These are phyloP conservation scores for Flaveria brownii DNA, from an alignment of 129 eudicot genomes.

Conservation along the genomic window DNA sequence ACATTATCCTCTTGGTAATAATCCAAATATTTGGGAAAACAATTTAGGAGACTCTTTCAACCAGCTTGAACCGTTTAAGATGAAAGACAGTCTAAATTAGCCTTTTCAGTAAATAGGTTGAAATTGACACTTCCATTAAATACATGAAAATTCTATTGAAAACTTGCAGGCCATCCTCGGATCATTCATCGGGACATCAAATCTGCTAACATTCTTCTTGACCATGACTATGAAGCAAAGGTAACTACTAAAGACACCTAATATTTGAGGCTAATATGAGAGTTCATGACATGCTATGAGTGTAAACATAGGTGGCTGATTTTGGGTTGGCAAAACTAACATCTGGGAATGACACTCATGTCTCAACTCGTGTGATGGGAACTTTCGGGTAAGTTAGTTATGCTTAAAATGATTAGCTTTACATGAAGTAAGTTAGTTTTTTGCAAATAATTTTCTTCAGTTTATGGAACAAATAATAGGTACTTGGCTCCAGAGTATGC, in stretches of 20 bases:
- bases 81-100: neutral
- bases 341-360: slow-evolving; percentile 75
- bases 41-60: neutral
- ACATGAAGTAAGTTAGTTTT: neutral
- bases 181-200: slow-evolving; percentile 96
- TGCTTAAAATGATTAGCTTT: neutral
- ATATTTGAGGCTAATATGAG: slow-evolving; percentile 9
- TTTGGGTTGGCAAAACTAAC: slow-evolving; percentile 94
- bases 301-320: slow-evolving; percentile 76
- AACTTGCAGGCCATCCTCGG: slow-evolving; percentile 66
- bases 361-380: slow-evolving; percentile 98
- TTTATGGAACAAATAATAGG: slow-evolving; percentile 42
- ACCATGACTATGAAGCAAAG: slow-evolving; percentile 79
- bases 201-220: slow-evolving; percentile 87
- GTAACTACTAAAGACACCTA: slow-evolving; percentile 35
- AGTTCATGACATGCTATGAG: neutral
- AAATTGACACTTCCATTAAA: neutral
- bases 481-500: slow-evolving; percentile 99
- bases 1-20: neutral
- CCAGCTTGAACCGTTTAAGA: neutral
- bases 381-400: slow-evolving; percentile 74
- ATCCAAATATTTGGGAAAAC: neutral
- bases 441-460: slow-evolving; percentile 9
- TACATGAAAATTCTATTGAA: neutral
- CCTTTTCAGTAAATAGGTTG: neutral